These are phyloP conservation scores for Emergomyces orientalis DNA, from an alignment of 2,329 filamentous ascomycete genomes.

Conservation along the genomic window DNA sequence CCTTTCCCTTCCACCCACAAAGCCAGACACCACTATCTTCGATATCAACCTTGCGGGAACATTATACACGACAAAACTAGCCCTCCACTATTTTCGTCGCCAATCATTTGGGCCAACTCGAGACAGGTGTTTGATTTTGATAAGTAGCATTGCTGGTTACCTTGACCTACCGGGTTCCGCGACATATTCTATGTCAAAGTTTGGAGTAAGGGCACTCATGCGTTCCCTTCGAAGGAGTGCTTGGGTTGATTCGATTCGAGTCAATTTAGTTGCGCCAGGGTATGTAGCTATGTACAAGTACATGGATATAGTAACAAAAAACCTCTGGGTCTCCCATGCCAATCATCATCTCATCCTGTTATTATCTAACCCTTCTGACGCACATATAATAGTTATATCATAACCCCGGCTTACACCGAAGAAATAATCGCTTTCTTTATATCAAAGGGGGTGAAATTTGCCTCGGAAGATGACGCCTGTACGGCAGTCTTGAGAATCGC, in stretches of 20 bases:
- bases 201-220: slow-evolving; percentile 32
- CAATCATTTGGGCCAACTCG: slow-evolving; percentile 20
- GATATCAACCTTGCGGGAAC: slow-evolving; percentile 36
- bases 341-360: slow-evolving; percentile 18
- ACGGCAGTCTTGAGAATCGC: slow-evolving; percentile 23
- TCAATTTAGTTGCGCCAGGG: slow-evolving; percentile 33
- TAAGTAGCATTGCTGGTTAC: slow-evolving; percentile 29
- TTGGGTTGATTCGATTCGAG: slow-evolving; percentile 23
- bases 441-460: slow-evolving; percentile 24
- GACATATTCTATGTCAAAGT: slow-evolving; percentile 32
- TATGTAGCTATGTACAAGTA: slow-evolving; percentile 24
- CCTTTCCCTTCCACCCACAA: slow-evolving; percentile 9
- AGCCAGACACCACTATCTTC: slow-evolving; percentile 29
- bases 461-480: slow-evolving; percentile 33
- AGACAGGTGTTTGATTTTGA: slow-evolving; percentile 27
- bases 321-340: not conserved
- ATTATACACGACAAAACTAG: slow-evolving; percentile 41
- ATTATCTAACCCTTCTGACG: slow-evolving; percentile 16
- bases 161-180: slow-evolving; percentile 25
- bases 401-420: slow-evolving; percentile 4
- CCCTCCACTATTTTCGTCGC: slow-evolving; percentile 31
- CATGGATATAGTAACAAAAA: no score
- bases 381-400: slow-evolving; percentile 6
- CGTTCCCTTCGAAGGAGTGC: slow-evolving; percentile 26
- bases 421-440: slow-evolving; percentile 33